Percentiles rank a stretch among this genome's conserved stretches.
Evolutionary conservation across 225 moss, liverwort and hornwort genomes (phyloP).

Genomic region (Asterella californica): DNA sequence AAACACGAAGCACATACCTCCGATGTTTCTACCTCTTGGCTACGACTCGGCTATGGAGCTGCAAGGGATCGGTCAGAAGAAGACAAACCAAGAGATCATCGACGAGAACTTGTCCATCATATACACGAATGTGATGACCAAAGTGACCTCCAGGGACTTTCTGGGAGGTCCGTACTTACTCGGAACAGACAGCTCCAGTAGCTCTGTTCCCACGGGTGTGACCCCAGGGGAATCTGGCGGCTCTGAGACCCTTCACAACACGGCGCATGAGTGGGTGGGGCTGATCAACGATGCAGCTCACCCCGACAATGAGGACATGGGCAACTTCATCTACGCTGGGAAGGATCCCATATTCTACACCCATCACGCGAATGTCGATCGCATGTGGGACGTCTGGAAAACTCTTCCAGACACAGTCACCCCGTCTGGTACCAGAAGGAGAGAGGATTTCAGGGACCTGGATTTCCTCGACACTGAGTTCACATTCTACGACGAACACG

Average conservation of each 20-base stretch:
- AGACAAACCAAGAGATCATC: no score
- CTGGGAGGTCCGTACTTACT: background rate
- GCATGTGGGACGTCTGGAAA: no score
- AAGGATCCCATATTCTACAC: no score
- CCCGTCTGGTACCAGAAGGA: constrained; percentile 20
- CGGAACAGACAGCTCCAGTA: background rate
- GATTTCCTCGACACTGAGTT: background rate
- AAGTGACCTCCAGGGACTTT: background rate
- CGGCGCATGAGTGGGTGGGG: background rate
- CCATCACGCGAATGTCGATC: no score
- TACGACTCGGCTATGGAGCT: no score
- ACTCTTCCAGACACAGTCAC: background rate
- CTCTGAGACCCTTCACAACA: background rate
- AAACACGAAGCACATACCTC: no score
- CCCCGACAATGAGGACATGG: no score
- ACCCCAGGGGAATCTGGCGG: background rate
- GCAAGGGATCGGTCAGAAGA: no score
- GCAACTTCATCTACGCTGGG: no score
- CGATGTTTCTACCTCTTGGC: no score
- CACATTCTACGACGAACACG: background rate
- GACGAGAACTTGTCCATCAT: no score
- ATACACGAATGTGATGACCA: background rate
- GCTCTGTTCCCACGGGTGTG: background rate
- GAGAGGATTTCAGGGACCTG: background rate
- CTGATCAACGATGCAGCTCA: no score